phyloP scores from a whole-genome alignment of 345 rosid species.

The Cardamine occulta region DNA sequence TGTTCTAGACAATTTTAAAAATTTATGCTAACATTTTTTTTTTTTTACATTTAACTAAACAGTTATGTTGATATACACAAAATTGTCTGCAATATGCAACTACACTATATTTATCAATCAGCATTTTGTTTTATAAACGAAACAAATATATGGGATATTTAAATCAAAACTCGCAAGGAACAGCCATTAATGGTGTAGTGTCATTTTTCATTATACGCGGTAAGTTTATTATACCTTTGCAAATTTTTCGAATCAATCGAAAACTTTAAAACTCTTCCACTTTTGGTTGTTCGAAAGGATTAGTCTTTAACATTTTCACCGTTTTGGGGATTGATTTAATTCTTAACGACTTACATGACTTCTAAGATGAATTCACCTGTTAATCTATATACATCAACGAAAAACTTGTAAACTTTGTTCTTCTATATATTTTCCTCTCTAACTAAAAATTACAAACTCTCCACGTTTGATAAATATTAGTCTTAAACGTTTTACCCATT shows the following conservation, averaged over 20 bases:
- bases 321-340: background rate
- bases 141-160: background rate
- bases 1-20: too few species aligned
- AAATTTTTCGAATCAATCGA: background rate
- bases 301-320: background rate
- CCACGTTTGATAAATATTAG: background rate
- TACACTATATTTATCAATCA: background rate
- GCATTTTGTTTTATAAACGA: background rate
- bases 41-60: too few species aligned
- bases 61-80: background rate
- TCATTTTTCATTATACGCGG: constrained; percentile 56
- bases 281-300: constrained; percentile 8
- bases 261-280: constrained; percentile 5
- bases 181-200: constrained; percentile 41
- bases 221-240: constrained; percentile 3
- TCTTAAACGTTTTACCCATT: constrained; percentile 13
- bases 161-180: background rate
- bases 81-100: background rate
- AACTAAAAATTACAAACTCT: background rate
- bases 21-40: too few species aligned
- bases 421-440: background rate
- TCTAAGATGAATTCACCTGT: background rate
- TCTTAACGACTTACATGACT: constrained; percentile 3
- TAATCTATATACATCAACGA: background rate
- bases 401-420: constrained; percentile 12